phyloP scores from a whole-genome alignment of 1,284 basidiomycete species.

The Volvariella surrecta region DNA sequence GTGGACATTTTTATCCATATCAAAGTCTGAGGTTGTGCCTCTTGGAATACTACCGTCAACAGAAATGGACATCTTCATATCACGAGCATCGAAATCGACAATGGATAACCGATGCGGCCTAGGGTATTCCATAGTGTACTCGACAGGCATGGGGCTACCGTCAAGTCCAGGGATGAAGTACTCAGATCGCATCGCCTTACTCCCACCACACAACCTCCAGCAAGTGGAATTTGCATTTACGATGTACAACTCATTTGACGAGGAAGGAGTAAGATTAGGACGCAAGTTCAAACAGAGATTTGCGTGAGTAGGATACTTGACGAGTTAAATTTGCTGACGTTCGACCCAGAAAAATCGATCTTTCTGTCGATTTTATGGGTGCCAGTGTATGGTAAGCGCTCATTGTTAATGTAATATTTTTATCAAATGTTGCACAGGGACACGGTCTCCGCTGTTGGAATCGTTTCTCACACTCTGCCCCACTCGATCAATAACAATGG shows the following conservation, averaged over 20 bases:
- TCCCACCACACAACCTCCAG: constrained; percentile 11
- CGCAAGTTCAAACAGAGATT: constrained; percentile 17
- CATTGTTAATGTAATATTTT: background rate
- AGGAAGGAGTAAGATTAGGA: constrained; percentile 13
- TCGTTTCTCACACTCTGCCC: constrained; percentile 15
- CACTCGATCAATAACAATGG: constrained; percentile 15
- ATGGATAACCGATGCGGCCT: constrained; percentile 13
- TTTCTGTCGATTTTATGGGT: constrained; percentile 16
- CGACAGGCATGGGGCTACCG: constrained; percentile 11
- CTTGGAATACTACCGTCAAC: constrained; percentile 13
- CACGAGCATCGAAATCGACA: constrained; percentile 15
- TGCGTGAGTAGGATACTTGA: constrained; percentile 10
- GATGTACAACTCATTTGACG: constrained; percentile 14
- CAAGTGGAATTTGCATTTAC: constrained; percentile 14
- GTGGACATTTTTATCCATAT: constrained; percentile 11
- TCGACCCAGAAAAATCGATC: constrained; percentile 8
- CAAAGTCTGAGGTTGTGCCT: constrained; percentile 13
- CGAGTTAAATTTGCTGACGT: background rate
- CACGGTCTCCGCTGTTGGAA: constrained; percentile 19
- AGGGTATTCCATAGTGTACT: constrained; percentile 11
- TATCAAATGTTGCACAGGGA: constrained; percentile 12
- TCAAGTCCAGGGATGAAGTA: background rate
- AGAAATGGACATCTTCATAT: constrained; percentile 14
- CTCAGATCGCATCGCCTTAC: too few relatives aligned
- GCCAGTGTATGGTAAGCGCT: constrained; percentile 16